Evolutionary conservation across 768 basidiomycete genomes (phyloP), one percentile per base, ranked within the genome.

Genomic region (Tulasnella sp.): DNA sequence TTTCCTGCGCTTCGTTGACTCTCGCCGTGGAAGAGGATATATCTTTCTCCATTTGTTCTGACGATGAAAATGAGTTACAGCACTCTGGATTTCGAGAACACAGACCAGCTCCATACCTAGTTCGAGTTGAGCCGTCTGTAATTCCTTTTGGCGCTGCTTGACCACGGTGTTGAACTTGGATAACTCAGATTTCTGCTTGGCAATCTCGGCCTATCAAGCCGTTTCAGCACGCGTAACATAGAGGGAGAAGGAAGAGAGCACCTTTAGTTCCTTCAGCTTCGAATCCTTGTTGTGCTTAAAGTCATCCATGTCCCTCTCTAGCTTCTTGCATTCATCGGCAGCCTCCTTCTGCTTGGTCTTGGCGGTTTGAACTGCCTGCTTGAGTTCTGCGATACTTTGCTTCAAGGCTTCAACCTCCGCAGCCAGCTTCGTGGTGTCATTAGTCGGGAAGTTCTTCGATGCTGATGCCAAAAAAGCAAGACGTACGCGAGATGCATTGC

Each of bases 211-310:
- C 91, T 91, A 64, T 1, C 7, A 21, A 23, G 17, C 6, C 5
- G 23, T 43, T 55, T 50, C 45, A 35, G 29, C 21, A 53, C 29
- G 4, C 23, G 15, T 36, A 37, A 1, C 6, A 35, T 9, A 45
- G 15, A 35, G 55, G 25, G 45, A 6, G 4, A 31, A 39, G 23
- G 45, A 17, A 43, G 15, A n/a, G 27, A 25, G 59, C 57, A 86
- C 93, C 75, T 93, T 96, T 62, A 98, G 78, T 67, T 98, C 86
- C 15, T 84, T 85, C 54, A 89, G 86, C 71, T 98, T 98, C 45
- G 91, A 90, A 49, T 97, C 96, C 68, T 96, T 96, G 73, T 99
- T 93, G 70, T 93, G 85, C 74, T 96, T 93, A 75, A 99, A 97
- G 72, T 98, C 96, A 54, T 80, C 80, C 91, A 99, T 98, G 67